Evolutionary conservation across 805 yeast species (phyloP), one percentile per base, ranked within the genome.

Genomic region (Starmerella scarabaei): DNA sequence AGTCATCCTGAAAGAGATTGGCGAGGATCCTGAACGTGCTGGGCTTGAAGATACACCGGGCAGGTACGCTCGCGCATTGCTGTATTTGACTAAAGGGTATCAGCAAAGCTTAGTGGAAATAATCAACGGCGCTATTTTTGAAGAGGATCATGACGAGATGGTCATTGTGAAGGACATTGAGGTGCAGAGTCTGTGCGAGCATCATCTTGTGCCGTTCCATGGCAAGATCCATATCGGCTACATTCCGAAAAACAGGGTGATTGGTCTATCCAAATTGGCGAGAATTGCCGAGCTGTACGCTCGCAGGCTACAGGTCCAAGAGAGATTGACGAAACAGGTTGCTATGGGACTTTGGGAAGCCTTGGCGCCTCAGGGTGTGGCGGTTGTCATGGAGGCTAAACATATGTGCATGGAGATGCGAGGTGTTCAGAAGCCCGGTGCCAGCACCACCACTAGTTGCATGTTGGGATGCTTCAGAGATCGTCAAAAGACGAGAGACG

Each of bases 401-500:
- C 98, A 91, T 59, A 91, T 91, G 98, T 91, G 98, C 61, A 91
- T 91, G 98, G 97, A 88, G 21, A 83, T 93, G 59, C 73, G 98
- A 57, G 98, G 98, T 41, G 83, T 91, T 21, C 96, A 91, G 61
- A 91, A 91, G 62, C 75, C 94, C 0, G 96, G 97, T 1, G 80
- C 94, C 16, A 72, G 81, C 16, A 91, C 98, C 2, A 77, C 85
- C 26, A 91, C 98, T 16, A 82, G 94, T 54, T 88, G 97, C 57
- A 88, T 91, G 96, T 70, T 91, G 53, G 98, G 98, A 8, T 81
- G 94, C 50, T 91, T 91, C 68, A 72, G 96, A 55, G 80, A 77
- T 41, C 84, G 84, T 32, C 95, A 86, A 60, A 84, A 83, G 67
- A 91, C 98, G 2, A 75, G 98, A 56, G 98, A 91, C 56, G 98